Evolutionary conservation across 164 flowering plant genomes (phyloP).

Genomic region (Magnolia changhungtana): DNA sequence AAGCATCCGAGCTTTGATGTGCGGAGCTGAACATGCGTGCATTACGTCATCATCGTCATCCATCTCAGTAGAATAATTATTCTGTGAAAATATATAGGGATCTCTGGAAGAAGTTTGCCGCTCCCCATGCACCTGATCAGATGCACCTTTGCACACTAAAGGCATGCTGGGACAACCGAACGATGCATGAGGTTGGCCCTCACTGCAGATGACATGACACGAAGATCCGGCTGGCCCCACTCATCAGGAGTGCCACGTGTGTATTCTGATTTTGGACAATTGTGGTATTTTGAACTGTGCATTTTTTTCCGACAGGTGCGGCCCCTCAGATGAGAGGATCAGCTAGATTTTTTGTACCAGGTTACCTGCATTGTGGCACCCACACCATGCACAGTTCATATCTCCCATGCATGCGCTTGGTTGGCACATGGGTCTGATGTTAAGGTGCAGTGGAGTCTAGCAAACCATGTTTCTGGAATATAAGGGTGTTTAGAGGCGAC

Average conservation of each 20-base stretch:
- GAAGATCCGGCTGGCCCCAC: neutral
- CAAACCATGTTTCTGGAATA: no score
- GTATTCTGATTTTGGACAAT: neutral
- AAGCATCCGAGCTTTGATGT: neutral
- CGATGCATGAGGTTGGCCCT: neutral
- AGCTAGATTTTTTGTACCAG: neutral
- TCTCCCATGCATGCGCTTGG: neutral
- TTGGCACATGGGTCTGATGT: neutral
- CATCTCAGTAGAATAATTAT: neutral
- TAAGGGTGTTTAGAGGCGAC: neutral
- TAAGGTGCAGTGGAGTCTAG: neutral
- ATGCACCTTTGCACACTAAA: neutral
- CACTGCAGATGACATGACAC: neutral
- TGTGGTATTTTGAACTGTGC: no score
- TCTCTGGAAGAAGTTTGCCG: neutral
- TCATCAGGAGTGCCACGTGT: neutral
- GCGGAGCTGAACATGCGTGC: neutral
- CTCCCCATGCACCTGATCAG: neutral
- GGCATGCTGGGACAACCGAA: no score
- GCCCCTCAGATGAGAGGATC: neutral
- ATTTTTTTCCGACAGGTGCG: neutral
- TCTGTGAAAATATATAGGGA: neutral
- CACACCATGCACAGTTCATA: neutral
- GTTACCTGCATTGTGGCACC: neutral
- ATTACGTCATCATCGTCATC: neutral